Percentiles rank a stretch among this genome's conserved stretches.
Conservation (phyloP, 78 protist genomes). For the Chrysochromulina parva region DNA sequence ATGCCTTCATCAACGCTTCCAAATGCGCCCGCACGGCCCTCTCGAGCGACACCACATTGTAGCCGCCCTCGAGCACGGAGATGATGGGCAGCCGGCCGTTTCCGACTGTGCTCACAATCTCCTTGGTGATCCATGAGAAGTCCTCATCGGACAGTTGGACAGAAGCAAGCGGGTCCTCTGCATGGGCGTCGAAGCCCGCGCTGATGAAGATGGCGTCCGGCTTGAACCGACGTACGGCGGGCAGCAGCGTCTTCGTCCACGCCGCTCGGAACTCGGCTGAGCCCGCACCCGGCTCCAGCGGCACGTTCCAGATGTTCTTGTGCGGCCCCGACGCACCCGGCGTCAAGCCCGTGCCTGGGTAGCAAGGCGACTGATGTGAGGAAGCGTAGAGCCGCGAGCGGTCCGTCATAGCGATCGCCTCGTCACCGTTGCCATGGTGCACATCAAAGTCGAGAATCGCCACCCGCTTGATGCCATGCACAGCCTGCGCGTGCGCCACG, state of each 20-base stretch:
- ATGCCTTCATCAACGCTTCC: not conserved
- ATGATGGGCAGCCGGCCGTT: not conserved
- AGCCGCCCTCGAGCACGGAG: not conserved
- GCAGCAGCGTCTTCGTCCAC: not conserved
- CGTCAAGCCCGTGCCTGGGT: not conserved
- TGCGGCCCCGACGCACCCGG: not conserved
- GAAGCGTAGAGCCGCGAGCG: not conserved
- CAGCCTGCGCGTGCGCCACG: not conserved
- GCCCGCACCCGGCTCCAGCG: not conserved
- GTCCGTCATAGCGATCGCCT: not conserved
- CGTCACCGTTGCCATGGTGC: not conserved
- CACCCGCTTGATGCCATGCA: not conserved
- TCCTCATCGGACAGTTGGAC: not conserved
- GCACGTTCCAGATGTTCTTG: not conserved
- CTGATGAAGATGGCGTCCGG: not conserved
- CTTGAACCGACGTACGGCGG: not conserved
- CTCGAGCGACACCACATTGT: not conserved
- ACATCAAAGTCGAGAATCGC: not conserved
- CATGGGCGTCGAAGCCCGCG: not conserved
- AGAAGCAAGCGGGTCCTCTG: not conserved
- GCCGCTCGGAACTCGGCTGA: not conserved
- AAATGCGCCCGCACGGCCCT: not conserved
- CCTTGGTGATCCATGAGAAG: not conserved
- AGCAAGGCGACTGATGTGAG: not conserved
- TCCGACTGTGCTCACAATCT: not conserved